Conservation (phyloP, 2,329 filamentous ascomycete genomes). For the Coccinonectria pachysandricola region DNA sequence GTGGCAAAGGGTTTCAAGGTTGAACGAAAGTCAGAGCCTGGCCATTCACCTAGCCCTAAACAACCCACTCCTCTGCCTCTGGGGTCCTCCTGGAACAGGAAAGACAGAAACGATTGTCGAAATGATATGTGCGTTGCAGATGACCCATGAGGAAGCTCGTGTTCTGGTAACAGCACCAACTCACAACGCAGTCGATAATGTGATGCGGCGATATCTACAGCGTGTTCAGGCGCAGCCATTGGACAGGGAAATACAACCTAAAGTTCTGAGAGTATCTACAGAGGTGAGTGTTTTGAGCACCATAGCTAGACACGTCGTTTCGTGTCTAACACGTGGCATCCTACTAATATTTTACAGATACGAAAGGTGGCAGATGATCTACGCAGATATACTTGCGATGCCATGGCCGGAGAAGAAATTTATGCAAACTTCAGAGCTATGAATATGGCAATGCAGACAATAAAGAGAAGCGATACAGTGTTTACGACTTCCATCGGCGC, state of each 20-base stretch:
- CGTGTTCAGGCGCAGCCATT: constrained; percentile 1
- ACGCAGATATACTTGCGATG: constrained; percentile 26
- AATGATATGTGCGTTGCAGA: constrained; percentile 25
- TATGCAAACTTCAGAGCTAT: constrained; percentile 17
- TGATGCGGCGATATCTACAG: constrained; percentile 25
- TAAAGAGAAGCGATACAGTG: constrained; percentile 26
- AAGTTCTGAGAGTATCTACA: constrained; percentile 7
- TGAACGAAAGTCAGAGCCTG: constrained; percentile 10
- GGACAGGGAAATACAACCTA: not conserved
- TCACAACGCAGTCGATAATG: constrained; percentile 35
- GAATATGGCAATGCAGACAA: constrained; percentile 26
- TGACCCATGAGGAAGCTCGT: constrained; percentile 11
- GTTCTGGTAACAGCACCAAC: constrained; percentile 32
- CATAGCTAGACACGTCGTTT: no score
- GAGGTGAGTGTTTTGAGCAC: constrained; percentile 5
- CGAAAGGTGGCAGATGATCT: constrained; percentile 25
- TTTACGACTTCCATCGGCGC: constrained; percentile 36
- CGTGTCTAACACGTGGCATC: no score
- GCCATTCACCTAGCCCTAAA: constrained; percentile 15
- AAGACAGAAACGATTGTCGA: constrained; percentile 33
- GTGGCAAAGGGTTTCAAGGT: not conserved
- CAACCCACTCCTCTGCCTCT: constrained; percentile 27
- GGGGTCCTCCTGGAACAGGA: constrained; percentile 35
- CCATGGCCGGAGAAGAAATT: constrained; percentile 20
- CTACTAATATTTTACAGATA: constrained; percentile 19